Evolutionary conservation across 1,284 basidiomycete species (phyloP).

Genomic region (Ceratobasidium sp.): DNA sequence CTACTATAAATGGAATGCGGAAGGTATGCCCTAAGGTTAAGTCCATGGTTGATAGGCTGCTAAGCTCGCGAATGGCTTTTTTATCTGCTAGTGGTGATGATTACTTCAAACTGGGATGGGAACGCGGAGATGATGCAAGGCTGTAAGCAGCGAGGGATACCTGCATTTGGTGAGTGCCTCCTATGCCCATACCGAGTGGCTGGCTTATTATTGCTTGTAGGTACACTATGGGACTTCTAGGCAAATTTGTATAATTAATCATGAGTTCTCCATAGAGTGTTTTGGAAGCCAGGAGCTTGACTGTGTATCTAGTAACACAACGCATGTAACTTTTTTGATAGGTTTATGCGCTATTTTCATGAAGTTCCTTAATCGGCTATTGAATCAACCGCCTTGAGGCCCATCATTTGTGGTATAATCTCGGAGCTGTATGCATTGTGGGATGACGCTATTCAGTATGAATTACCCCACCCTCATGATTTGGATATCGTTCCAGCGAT

Average conservation of each 20-base stretch:
- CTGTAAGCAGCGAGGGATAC: conserved; percentile 67
- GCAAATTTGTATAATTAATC: not conserved
- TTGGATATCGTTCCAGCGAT: too few species aligned
- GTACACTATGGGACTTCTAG: conserved; percentile 5
- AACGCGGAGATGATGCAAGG: conserved; percentile 81
- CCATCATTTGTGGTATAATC: too few species aligned
- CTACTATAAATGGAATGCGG: conserved; percentile 75
- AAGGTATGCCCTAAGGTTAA: conserved; percentile 62
- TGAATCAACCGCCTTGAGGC: too few species aligned
- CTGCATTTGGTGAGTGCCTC: conserved; percentile 45
- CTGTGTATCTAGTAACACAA: not conserved
- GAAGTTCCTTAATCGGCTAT: conserved; percentile 52
- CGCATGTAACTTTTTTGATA: not conserved
- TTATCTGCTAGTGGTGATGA: conserved; percentile 71
- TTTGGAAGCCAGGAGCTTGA: not conserved
- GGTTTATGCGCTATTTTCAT: not conserved
- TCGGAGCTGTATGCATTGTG: too few species aligned
- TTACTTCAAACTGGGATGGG: conserved; percentile 80
- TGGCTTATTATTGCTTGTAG: not conserved
- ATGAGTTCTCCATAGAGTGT: not conserved
- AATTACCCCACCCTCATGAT: too few species aligned
- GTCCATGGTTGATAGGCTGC: conserved; percentile 55
- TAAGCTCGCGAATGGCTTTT: not conserved
- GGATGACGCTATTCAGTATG: too few species aligned
- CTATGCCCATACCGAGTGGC: not conserved